These are phyloP conservation scores for Papilionanthe hybrid DNA, from an alignment of 116 monocot species.

Conservation along the genomic window DNA sequence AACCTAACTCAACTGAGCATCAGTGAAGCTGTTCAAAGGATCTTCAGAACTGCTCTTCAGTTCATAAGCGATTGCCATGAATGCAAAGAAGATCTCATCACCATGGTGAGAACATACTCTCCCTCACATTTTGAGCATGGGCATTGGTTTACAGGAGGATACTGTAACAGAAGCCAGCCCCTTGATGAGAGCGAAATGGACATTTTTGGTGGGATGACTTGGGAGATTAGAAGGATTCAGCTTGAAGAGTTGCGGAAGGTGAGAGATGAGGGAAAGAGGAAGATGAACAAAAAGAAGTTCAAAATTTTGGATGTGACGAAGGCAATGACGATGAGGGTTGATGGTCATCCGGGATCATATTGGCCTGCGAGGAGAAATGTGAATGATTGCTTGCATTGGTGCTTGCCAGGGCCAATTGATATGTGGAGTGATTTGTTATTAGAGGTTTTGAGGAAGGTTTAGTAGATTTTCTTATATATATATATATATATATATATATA, in stretches of 20 bases:
- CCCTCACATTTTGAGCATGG: constrained; percentile 61
- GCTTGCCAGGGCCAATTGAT: constrained; percentile 45
- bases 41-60: constrained; percentile 23
- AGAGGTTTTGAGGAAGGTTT: background rate
- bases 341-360: constrained; percentile 42
- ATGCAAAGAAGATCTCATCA: constrained; percentile 15
- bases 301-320: constrained; percentile 46
- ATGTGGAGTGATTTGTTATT: constrained; percentile 45
- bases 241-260: constrained; percentile 27
- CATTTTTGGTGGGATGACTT: background rate
- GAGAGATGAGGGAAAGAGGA: background rate
- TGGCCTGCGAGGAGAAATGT: constrained; percentile 20
- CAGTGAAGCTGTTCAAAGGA: constrained; percentile 21
- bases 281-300: constrained; percentile 1
- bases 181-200: constrained; percentile 21
- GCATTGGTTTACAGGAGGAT: constrained; percentile 48
- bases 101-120: constrained; percentile 53
- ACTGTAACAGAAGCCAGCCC: constrained; percentile 51
- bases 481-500: too few relatives aligned
- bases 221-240: constrained; percentile 34
- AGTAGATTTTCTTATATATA: background rate
- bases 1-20: constrained; percentile 17
- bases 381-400: constrained; percentile 52
- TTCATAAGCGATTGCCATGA: constrained; percentile 16
- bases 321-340: constrained; percentile 52